A percentile compares a stretch with the other conserved stretches of the same genome.
phyloP scores from a whole-genome alignment of 2,329 filamentous ascomycete species.

The Colletotrichum sp. region DNA sequence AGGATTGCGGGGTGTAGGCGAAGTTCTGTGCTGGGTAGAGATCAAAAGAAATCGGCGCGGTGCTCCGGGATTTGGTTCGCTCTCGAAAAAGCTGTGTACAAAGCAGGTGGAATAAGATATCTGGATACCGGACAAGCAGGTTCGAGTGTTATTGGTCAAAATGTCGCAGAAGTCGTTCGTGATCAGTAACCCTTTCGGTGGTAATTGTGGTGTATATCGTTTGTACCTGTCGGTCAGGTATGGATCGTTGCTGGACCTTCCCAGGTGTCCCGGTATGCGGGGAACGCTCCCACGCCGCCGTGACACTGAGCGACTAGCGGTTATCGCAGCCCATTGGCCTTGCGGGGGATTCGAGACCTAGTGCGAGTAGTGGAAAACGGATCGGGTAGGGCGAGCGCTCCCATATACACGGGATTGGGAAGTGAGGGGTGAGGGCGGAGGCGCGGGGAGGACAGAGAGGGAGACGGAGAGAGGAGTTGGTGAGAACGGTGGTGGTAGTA shows the following conservation, averaged over 20 bases:
- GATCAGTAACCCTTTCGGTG: not conserved
- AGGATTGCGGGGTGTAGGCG: not conserved
- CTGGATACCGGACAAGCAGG: not conserved
- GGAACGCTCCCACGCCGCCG: constrained; percentile 63
- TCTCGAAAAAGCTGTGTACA: not conserved
- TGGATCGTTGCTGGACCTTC: constrained; percentile 13
- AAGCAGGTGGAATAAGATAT: constrained; percentile 13
- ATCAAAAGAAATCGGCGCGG: not conserved
- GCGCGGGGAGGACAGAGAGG: not conserved
- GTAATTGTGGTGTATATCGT: not conserved
- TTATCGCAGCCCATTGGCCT: constrained; percentile 63
- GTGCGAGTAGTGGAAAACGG: not conserved
- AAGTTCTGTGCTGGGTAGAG: not conserved
- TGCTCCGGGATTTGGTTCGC: not conserved
- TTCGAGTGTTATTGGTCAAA: not conserved
- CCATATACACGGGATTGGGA: constrained; percentile 13
- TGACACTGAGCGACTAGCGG: constrained; percentile 59
- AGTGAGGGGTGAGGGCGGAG: constrained; percentile 26
- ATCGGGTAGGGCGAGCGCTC: constrained; percentile 10
- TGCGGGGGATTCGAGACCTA: constrained; percentile 1
- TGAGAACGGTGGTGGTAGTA: not conserved
- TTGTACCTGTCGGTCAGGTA: not conserved
- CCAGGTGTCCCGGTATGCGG: constrained; percentile 55
- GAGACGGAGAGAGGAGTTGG: not conserved
- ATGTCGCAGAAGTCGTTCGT: not conserved